Base-by-base conservation (phyloP, 2,329 filamentous ascomycete genomes). In the Aureobasidium subglaciale region DNA sequence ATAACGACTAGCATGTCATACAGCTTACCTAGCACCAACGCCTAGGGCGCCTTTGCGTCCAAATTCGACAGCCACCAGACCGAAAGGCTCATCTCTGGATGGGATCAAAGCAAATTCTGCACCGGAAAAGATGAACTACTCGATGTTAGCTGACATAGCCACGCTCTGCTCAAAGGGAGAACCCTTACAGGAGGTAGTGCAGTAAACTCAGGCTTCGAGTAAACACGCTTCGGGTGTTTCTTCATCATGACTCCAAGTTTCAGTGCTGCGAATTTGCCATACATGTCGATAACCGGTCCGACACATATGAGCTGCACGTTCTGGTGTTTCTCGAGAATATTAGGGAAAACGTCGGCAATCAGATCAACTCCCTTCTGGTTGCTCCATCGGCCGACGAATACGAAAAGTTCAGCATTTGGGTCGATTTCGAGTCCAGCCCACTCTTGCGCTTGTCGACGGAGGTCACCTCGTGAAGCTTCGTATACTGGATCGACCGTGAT, bases 21-120 rank as follows among this genome's bases (percentile, higher is more conserved):
- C n/a, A n/a, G n/a, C 37, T 40, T 20, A 38, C 37, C 46, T 38
- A 16, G 83, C 80, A 43, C 83, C 84, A 55, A 86, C 81, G 61
- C 83, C 83, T 37, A 86, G 73, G 15, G 83, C 84, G 61, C 83
- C 84, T 65, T 86, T 86, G 18, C 84, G 75, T 55, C 83, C 83
- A 61, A 86, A 86, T 63, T 86, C 83, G 41, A 86, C 83, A 22
- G 83, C 84, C 4, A 87, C 83, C 29, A 86, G 71, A 43, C 83
- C 84, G 61, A 86, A 87, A 0, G 84, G 83, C 67, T 87, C 84
- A 63, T 87, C 84, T 62, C 84, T 77, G n/a, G 82, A 85, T 9
- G 84, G 84, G 59, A 87, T 86, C 18, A 86, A 71, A 7, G 83
- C 83, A 59, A 86, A 86, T 49, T 86, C 83, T 10, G 84, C 83